Percentiles rank a stretch among this genome's conserved stretches.
Evolutionary conservation across 2,329 filamentous ascomycete genomes (phyloP).

Genomic region (Nakataea oryzae): DNA sequence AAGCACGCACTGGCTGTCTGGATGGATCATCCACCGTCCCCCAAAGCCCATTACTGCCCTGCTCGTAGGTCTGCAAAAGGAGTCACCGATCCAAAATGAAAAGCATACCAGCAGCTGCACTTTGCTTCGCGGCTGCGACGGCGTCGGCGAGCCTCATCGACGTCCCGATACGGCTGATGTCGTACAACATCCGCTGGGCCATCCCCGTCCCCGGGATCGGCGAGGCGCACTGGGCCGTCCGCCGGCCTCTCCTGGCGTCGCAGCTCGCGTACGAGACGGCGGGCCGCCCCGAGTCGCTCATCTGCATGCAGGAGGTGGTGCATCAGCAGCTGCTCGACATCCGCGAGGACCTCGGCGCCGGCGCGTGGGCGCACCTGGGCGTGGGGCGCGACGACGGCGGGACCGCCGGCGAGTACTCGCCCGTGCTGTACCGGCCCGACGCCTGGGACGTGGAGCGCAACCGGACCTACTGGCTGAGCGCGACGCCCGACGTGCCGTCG

Average conservation of each 20-base stretch:
- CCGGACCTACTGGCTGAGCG: constrained; percentile 51
- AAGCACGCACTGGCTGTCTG: too few relatives aligned
- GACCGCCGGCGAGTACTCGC: constrained; percentile 45
- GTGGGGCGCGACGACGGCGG: constrained; percentile 38
- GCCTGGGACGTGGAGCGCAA: constrained; percentile 40
- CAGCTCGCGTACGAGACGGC: constrained; percentile 26
- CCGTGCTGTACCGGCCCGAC: constrained; percentile 44
- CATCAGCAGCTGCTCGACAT: constrained; percentile 32
- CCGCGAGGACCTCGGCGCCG: constrained; percentile 24
- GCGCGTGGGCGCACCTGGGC: constrained; percentile 28
- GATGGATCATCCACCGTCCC: too few relatives aligned
- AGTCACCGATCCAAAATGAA: too few relatives aligned
- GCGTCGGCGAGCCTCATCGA: background rate
- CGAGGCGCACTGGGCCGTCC: constrained; percentile 28
- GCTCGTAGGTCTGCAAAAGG: too few relatives aligned
- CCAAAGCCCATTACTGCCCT: too few relatives aligned
- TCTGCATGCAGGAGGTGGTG: constrained; percentile 41
- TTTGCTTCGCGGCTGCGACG: too few relatives aligned
- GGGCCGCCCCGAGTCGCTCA: constrained; percentile 19
- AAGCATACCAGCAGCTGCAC: too few relatives aligned
- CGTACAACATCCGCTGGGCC: constrained; percentile 37
- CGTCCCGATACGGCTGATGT: constrained; percentile 27
- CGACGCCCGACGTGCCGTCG: constrained; percentile 45
- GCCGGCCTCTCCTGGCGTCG: constrained; percentile 23
- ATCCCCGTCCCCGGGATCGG: constrained; percentile 22